Evolutionary conservation across 2,329 filamentous ascomycete species (phyloP).

Genomic region (Pseudovirgaria hyperparasitica): DNA sequence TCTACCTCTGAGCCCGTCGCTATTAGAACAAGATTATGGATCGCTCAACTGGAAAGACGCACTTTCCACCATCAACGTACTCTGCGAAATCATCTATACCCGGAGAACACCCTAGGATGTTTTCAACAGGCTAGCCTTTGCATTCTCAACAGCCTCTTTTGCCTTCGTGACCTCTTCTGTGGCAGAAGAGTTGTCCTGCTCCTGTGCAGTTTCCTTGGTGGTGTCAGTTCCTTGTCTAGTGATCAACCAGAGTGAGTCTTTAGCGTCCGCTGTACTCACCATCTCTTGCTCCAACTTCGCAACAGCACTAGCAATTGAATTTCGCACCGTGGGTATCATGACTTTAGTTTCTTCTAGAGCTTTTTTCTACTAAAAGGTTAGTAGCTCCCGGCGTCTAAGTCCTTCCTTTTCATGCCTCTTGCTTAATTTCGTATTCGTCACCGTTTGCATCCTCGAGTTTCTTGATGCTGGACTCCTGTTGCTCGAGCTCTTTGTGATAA

Average conservation of each 20-base stretch:
- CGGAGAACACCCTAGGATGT: conserved; percentile 8
- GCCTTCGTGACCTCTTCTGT: conserved; percentile 33
- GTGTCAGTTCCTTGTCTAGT: conserved; percentile 6
- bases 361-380: conserved; percentile 43
- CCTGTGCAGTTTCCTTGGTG: conserved; percentile 28
- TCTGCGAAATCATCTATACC: background rate
- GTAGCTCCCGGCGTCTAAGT: conserved; percentile 1
- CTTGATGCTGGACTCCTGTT: conserved; percentile 60
- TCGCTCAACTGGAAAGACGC: background rate
- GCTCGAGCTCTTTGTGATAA: conserved; percentile 74
- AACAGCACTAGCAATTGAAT: conserved; percentile 60
- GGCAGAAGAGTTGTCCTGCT: conserved; percentile 22
- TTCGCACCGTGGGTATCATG: conserved; percentile 59
- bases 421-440: conserved; percentile 66
- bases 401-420: conserved; percentile 51
- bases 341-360: conserved; percentile 80
- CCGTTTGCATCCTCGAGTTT: conserved; percentile 49
- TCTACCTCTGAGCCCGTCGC: conserved; percentile 1
- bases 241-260: too few species aligned
- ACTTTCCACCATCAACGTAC: background rate
- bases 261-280: conserved; percentile 41
- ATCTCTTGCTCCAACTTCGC: conserved; percentile 64
- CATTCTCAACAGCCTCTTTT: conserved; percentile 27
- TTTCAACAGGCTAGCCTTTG: conserved; percentile 27
- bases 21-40: too few species aligned